phyloP scores from a whole-genome alignment of 345 rosid genomes.

The Sisymbrium irio region DNA sequence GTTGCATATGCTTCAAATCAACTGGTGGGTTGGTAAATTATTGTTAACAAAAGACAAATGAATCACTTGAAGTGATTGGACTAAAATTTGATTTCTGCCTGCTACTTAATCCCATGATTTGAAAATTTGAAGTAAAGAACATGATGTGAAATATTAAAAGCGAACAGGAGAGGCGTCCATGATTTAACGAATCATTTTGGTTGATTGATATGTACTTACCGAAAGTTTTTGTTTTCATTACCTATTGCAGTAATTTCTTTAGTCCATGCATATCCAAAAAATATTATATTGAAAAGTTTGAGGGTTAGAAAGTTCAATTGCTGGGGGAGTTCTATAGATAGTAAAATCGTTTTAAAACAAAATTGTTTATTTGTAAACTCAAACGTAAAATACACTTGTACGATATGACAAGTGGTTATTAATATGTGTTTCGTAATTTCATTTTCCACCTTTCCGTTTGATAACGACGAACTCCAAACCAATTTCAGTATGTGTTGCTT shows the following conservation, averaged over 20 bases:
- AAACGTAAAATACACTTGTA: background rate
- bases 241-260: background rate
- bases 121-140: no score
- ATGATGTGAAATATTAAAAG: no score
- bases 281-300: background rate
- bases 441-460: background rate
- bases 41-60: no score
- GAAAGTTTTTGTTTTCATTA: background rate
- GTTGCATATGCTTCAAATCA: no score
- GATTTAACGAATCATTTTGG: background rate
- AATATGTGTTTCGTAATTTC: background rate
- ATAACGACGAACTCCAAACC: no score
- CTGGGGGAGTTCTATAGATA: background rate
- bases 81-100: no score
- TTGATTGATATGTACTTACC: background rate
- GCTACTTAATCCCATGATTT: no score
- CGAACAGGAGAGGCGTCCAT: no score
- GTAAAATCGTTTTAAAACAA: background rate
- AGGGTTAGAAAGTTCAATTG: background rate
- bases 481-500: no score
- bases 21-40: no score
- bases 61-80: no score
- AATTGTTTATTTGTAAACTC: background rate
- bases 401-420: background rate
- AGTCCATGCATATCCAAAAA: background rate